Evolutionary conservation across 805 yeast species (phyloP), one percentile per base, ranked within the genome.

Genomic region (Saccharomycopsis selenospora): DNA sequence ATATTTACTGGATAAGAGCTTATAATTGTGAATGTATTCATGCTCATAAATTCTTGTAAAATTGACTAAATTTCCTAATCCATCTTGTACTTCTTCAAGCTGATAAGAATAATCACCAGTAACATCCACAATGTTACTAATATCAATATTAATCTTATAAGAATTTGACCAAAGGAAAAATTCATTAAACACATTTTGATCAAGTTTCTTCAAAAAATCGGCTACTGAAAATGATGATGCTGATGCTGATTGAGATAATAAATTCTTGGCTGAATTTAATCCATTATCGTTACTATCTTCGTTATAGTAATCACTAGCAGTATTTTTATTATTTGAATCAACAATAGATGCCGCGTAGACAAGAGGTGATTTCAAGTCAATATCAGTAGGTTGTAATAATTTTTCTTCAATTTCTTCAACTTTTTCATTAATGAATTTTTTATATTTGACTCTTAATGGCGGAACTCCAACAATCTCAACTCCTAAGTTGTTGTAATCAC

Each of bases 391-490:
- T 47, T 72, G 76, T 22, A 74, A 56, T 40, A 71, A 66, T 41
- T 72, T 72, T 46, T 74, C 75, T 27, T 64, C 61, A 41, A 66
- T 59, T 28, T 56, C 58, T 11, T 64, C 62, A n/a, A 58, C 59
- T 22, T 66, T 58, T 24, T 61, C 68, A 49, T 66, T 65, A 20
- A 73, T 61, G 13, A 68, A 56, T 51, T 77, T 79, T 41, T 72
- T 73, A 58, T 82, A 82, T 38, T 70, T 67, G 29, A 85, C 65
- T 20, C 74, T 75, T 50, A 85, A 63, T 0, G 99, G 98, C 1
- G 91, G 82, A 1, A 88, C 85, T 46, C 98, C 97, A 17, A 69
- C 64, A 1, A 82, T 75, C 1, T 73, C 68, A 27, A 91, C 70
- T 11, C 65, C 64, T 1, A 81, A 64, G 20, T 72, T 65, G 55